Base-by-base conservation (phyloP, 2,329 filamentous ascomycete species). In the Diaporthe batatas region DNA sequence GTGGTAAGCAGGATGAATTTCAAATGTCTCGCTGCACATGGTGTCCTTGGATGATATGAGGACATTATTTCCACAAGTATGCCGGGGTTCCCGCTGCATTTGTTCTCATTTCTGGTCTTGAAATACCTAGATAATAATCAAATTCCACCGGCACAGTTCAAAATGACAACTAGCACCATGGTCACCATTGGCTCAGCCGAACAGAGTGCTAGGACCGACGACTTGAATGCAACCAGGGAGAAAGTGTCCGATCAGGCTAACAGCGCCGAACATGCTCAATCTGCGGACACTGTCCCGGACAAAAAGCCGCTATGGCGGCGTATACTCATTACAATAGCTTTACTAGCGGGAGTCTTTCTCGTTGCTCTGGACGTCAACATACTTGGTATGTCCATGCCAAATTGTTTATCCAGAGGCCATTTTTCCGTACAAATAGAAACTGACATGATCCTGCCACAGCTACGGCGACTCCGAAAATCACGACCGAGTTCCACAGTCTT, bases 391-490 rank as follows among this genome's bases (percentile, higher is more conserved):
- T 51, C 4, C 23, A 14, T 23, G 10, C 21, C 1, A 0, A 3
- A 25, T 12, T 11, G 23, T 21, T 8, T 2, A 11, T 1, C 16
- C 10, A 8, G 23, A 8, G 2, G 10, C 11, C 12, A n/a, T 14
- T 32, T 4, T 1, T 6, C 4, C 3, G 32, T 3, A 6, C 29
- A n/a, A 8, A 23, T 6, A 11, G 3, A 14, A 11, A n/a, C 1
- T 65, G 29, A 49, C 42, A 34, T 23, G 21, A 36, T 14, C 2
- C 21, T 25, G 12, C 18, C 16, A 10, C 14, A 64, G 23, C 68
- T 12, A 57, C 69, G 21, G 72, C 70, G 14, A 72, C 68, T 2
- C 70, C 64, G 16, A 67, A 68, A 11, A 72, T 72, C 44, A 72
- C 70, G 14, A 58, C 62, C 3, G 70, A 72, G 23, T 72, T 72